Conservation (phyloP, 78 protist genomes). For the Dictyostelium firmibasis region DNA sequence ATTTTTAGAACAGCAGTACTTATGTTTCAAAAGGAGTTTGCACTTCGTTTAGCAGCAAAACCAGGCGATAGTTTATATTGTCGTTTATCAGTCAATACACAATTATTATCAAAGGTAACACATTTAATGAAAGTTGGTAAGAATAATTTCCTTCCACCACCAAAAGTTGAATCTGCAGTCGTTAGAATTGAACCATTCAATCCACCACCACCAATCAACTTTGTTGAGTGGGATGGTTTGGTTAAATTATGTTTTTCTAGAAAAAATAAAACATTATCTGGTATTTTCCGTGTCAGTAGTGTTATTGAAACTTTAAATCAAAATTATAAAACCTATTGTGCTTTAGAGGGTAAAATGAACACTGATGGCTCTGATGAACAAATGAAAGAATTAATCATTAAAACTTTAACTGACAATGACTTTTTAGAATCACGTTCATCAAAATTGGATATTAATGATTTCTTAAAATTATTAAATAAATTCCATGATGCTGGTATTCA, state of each 20-base stretch:
- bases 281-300: slow-evolving; percentile 84
- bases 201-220: slow-evolving; percentile 98
- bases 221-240: slow-evolving; percentile 99
- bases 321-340: slow-evolving; percentile 91
- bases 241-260: slow-evolving; percentile 94
- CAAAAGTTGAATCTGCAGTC: slow-evolving; percentile 99
- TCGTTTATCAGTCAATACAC: slow-evolving; percentile 98
- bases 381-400: slow-evolving; percentile 74
- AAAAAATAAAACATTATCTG: slow-evolving; percentile 98
- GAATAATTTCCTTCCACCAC: slow-evolving; percentile 99
- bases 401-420: slow-evolving; percentile 47
- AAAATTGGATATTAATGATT: slow-evolving; percentile 93
- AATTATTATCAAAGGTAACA: slow-evolving; percentile 89
- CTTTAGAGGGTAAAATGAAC: slow-evolving; percentile 73
- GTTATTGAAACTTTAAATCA: slow-evolving; percentile 86
- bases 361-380: slow-evolving; percentile 10
- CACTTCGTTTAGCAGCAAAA: slow-evolving; percentile 95
- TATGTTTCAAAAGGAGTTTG: slow-evolving; percentile 99
- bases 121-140: slow-evolving; percentile 96
- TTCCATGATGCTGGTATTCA: slow-evolving; percentile 64
- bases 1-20: slow-evolving; percentile 95
- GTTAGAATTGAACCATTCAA: slow-evolving; percentile 95
- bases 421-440: slow-evolving; percentile 87
- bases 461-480: slow-evolving; percentile 76
- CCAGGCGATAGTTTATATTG: slow-evolving; percentile 98